These are phyloP conservation scores for Fennellomyces sp. DNA, from an alignment of 371 early-diverging fungal species.

Conservation along the genomic window DNA sequence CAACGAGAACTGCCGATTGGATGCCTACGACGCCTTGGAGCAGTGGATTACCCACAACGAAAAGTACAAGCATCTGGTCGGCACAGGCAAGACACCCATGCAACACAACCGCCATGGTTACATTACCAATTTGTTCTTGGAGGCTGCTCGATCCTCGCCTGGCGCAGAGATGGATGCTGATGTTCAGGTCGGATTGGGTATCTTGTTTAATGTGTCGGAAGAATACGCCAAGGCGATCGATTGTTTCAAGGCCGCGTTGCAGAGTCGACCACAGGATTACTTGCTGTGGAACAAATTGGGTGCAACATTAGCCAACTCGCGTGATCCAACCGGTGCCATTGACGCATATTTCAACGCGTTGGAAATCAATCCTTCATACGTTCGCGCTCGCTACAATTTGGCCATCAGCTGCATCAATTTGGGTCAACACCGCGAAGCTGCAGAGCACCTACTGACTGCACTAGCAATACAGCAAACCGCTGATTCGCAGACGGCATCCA, in stretches of 20 bases:
- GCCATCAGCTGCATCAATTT: constrained; percentile 92
- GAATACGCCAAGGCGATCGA: constrained; percentile 95
- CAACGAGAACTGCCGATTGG: constrained; percentile 84
- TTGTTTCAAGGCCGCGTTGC: constrained; percentile 93
- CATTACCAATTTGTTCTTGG: constrained; percentile 77
- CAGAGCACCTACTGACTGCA: constrained; percentile 88
- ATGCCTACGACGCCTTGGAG: constrained; percentile 88
- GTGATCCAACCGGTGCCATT: constrained; percentile 76
- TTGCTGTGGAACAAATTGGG: constrained; percentile 96
- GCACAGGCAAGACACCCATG: constrained; percentile 11
- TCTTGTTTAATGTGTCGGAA: constrained; percentile 87
- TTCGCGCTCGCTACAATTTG: constrained; percentile 94
- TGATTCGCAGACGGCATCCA: constrained; percentile 19
- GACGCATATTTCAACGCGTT: constrained; percentile 93
- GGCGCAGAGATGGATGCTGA: constrained; percentile 77
- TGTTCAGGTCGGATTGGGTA: constrained; percentile 93
- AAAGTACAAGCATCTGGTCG: constrained; percentile 56
- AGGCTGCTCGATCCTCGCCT: constrained; percentile 74
- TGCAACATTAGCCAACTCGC: constrained; percentile 93
- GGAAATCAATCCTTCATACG: constrained; percentile 91
- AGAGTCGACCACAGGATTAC: constrained; percentile 89
- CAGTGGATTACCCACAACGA: constrained; percentile 83
- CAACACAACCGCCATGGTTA: constrained; percentile 57
- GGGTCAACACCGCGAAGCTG: constrained; percentile 87
- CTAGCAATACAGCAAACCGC: constrained; percentile 78